phyloP scores from a whole-genome alignment of 768 basidiomycete species.

The Hebeloma cylindrosporum region DNA sequence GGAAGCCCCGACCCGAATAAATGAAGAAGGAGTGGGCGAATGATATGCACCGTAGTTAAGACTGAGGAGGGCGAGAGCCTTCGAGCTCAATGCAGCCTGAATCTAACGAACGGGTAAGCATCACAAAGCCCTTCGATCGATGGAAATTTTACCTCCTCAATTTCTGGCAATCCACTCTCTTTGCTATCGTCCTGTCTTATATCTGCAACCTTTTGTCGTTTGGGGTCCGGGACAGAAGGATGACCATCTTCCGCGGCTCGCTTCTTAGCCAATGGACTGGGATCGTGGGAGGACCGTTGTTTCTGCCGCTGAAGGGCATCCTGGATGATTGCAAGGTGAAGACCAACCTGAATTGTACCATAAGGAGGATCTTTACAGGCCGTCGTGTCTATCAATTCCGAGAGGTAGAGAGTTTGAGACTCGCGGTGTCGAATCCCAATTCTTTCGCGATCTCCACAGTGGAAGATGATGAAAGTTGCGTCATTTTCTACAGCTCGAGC shows the following conservation, averaged over 20 bases:
- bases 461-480: constrained; percentile 10
- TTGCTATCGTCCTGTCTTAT: no score
- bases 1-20: background rate
- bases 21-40: background rate
- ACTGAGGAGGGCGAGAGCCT: background rate
- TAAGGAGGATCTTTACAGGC: background rate
- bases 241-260: background rate
- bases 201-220: no score
- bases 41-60: background rate
- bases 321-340: background rate
- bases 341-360: background rate
- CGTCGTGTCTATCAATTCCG: constrained; percentile 2
- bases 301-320: background rate
- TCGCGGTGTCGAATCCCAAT: constrained; percentile 13
- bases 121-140: background rate
- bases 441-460: constrained; percentile 8
- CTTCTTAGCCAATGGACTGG: background rate
- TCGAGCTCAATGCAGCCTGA: background rate
- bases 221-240: background rate
- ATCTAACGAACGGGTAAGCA: background rate
- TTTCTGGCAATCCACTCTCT: no score
- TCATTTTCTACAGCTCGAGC: constrained; percentile 5
- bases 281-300: background rate
- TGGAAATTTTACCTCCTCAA: no score
- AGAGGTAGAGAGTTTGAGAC: constrained; percentile 11